Evolutionary conservation across 2,329 filamentous ascomycete species (phyloP).

Genomic region (Fusarium nanum): DNA sequence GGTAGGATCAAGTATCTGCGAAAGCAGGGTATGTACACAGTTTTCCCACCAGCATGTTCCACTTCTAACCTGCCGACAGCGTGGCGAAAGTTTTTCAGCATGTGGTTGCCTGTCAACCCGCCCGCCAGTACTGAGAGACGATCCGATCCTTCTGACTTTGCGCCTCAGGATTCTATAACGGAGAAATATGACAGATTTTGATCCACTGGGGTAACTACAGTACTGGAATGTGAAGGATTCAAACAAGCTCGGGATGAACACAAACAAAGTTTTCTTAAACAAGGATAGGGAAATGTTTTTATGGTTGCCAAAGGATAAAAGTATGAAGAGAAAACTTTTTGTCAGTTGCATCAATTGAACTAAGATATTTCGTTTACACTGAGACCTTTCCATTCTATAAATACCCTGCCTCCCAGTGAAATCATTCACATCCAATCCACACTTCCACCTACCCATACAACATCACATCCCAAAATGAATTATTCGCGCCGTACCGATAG

Average conservation of each 20-base stretch:
- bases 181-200: too few relatives aligned
- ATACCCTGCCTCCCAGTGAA: neutral
- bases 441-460: neutral
- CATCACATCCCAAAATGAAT: neutral
- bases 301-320: neutral
- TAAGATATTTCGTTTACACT: neutral
- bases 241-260: neutral
- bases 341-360: neutral
- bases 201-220: too few relatives aligned
- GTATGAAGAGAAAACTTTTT: neutral
- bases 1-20: neutral
- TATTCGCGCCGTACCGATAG: neutral
- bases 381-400: neutral
- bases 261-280: neutral
- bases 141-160: neutral
- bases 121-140: too few relatives aligned
- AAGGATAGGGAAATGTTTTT: neutral
- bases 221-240: neutral
- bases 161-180: neutral
- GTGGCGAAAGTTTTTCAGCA: neutral
- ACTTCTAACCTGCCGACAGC: neutral
- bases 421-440: neutral
- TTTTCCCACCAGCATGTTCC: rapidly evolving
- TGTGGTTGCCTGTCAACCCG: neutral
- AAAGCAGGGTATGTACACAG: neutral